Conservation (phyloP, 2,329 filamentous ascomycete genomes). For the Fusarium praegraminearum region DNA sequence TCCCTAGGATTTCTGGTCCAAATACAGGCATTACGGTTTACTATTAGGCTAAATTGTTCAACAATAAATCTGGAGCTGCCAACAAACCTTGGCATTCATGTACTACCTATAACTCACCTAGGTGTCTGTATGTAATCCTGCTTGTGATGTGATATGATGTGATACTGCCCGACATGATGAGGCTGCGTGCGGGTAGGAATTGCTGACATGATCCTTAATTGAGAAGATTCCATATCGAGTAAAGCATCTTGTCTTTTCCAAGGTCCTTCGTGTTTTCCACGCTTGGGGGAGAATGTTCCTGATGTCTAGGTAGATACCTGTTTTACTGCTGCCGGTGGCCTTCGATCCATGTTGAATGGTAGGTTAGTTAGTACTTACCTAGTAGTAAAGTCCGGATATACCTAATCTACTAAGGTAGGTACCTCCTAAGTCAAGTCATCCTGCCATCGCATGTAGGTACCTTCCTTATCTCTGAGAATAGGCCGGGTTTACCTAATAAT, state of each 20-base stretch:
- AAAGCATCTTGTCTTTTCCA: background rate
- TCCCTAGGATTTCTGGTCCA: background rate
- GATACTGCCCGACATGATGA: conserved; percentile 4
- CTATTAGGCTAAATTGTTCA: background rate
- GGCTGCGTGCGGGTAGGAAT: conserved; percentile 6
- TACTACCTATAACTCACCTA: background rate
- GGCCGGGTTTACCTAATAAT: conserved; percentile 4
- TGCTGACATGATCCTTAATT: background rate
- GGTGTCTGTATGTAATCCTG: background rate
- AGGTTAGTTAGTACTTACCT: background rate
- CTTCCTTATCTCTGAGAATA: conserved; percentile 1
- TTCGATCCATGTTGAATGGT: background rate
- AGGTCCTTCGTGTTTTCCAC: background rate
- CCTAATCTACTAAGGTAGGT: too few species aligned
- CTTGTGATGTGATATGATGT: background rate
- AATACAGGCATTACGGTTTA: background rate
- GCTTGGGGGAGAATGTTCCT: background rate
- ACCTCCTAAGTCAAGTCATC: too few species aligned
- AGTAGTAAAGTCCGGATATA: background rate
- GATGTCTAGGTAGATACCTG: background rate
- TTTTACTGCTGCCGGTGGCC: background rate
- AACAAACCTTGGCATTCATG: conserved; percentile 3
- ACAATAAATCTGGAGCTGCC: background rate
- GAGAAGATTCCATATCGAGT: background rate
- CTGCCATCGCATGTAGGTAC: background rate